Base-by-base conservation (phyloP, 2,329 filamentous ascomycete genomes). In the Ophiostoma sp. region DNA sequence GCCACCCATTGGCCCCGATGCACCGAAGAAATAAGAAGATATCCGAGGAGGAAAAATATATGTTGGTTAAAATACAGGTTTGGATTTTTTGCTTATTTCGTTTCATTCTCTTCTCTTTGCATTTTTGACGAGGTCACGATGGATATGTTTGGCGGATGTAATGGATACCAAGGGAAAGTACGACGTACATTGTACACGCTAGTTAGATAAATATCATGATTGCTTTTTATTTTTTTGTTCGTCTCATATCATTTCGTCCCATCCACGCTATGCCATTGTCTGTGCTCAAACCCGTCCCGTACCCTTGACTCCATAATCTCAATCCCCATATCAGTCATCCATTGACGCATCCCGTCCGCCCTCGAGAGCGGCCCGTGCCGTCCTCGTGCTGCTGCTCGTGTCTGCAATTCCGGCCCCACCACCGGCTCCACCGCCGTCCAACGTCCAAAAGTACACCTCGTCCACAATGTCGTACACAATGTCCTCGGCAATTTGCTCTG, bases 401-500 rank as follows among this genome's bases (percentile, higher is more conserved):
- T 64, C 57, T 6, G 39, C 61, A 72, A 69, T 15, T 64, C 83
- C 78, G 85, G 85, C 42, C 82, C 83, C 66, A 83, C 85, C 17
- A 82, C 85, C 11, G 11, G 33, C 68, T 83, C 83, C 33, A 9
- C 84, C 85, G 31, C 87, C 87, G 76, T 94, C 93, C 79, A 93
- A 89, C 81, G 91, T 87, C 91, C 90, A 97, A 83, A 93, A 96
- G 83, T 97, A 94, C 68, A 97, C 93, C 82, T 99, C 96, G 79
- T 99, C 96, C 42, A 98, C 87, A 71, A 99, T 88, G 81, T 99
- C 96, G 80, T 94, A 97, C 39, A 97, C 88, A 31, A 98, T 86
- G 79, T 99, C 96, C 83, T 99, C 96, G 17, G 92, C 94, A 75
- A 99, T 95, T 84, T 98, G 95, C 80, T 99, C 95, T 74, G 90